A percentile compares a stretch with the other conserved stretches of the same genome.
Conservation (phyloP, 2,329 filamentous ascomycete species). For the Rutstroemia sp. region DNA sequence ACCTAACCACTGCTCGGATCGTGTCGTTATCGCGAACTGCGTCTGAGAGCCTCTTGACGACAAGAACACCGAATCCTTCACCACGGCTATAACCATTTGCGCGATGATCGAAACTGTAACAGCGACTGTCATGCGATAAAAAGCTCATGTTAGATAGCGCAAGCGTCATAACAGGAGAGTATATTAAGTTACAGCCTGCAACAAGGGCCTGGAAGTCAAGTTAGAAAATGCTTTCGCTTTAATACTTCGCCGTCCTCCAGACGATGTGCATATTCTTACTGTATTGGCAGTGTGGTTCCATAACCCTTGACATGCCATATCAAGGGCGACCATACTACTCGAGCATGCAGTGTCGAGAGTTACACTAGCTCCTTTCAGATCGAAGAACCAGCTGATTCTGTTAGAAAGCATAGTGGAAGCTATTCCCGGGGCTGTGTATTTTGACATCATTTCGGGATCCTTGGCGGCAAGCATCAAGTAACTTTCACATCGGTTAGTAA, state of each 20-base stretch:
- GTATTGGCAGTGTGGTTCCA: background rate
- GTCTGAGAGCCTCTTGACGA: constrained; percentile 51
- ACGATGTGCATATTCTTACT: background rate
- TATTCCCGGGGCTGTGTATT: constrained; percentile 21
- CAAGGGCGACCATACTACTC: constrained; percentile 45
- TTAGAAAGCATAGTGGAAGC: constrained; percentile 40
- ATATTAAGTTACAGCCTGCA: constrained; percentile 38
- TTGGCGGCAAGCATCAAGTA: background rate
- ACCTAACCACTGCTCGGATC: constrained; percentile 47
- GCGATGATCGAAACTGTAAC: constrained; percentile 46
- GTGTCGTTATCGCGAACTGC: constrained; percentile 52
- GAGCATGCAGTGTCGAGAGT: constrained; percentile 53
- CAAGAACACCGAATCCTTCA: constrained; percentile 49
- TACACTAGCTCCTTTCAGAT: constrained; percentile 43
- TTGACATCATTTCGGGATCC: constrained; percentile 1
- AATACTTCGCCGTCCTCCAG: background rate
- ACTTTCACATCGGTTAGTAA: background rate
- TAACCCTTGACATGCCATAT: constrained; percentile 44
- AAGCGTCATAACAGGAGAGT: constrained; percentile 42
- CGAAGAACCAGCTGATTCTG: constrained; percentile 46
- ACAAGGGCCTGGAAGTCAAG: constrained; percentile 35
- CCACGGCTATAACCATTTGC: constrained; percentile 58
- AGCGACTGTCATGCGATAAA: constrained; percentile 30
- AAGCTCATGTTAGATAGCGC: background rate
- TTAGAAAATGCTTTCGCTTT: background rate